Base-by-base conservation (phyloP, 2,329 filamentous ascomycete species). In the Monosporascus sp. region DNA sequence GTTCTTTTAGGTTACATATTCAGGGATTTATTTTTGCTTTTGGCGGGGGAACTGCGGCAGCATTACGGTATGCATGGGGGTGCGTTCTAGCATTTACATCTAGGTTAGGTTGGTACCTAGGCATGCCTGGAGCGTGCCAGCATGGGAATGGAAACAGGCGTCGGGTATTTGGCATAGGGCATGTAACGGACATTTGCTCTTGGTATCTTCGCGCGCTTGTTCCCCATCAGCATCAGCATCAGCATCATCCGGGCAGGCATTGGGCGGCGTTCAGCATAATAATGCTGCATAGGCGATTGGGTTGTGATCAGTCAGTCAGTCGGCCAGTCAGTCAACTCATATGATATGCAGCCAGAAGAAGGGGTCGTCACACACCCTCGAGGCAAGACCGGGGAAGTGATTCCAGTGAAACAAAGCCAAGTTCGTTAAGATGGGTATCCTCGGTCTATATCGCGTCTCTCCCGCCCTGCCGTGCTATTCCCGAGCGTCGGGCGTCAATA, bases 191-290 rank as follows among this genome's bases (percentile, higher is more conserved):
- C 11, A 25, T 47, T 25, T 15, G 31, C 31, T 14, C 31, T 35
- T 35, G 31, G 11, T 35, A 9, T 35, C 11, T 35, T 14, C 31
- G 14, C 11, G 4, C 31, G 31, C 11, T 11, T 6, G 17, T 37
- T 45, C n/a, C 38, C 11, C 18, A 27, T 20, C 44, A 6, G 44
- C n/a, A 41, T 39, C 25, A 22, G 22, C 43, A 51, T 46, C 37
- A 31, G 43, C 11, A 48, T 51, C 17, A 20, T 38, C 24, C 49
- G 52, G 52, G 41, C 24, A 49, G 39, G 52, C 51, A 56, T 57
- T 48, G 52, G 52, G 51, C 52, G 56, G 56, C 56, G 52, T 58
- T 55, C 4, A 52, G 55, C 54, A 58, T 53, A 52, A 53, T 55
- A 53, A 51, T 53, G 55, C 57, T 58, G 53, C 56, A 55, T 55